Conservation (phyloP, 441 rosid genomes). For the Pelargonium myrrhifolium region DNA sequence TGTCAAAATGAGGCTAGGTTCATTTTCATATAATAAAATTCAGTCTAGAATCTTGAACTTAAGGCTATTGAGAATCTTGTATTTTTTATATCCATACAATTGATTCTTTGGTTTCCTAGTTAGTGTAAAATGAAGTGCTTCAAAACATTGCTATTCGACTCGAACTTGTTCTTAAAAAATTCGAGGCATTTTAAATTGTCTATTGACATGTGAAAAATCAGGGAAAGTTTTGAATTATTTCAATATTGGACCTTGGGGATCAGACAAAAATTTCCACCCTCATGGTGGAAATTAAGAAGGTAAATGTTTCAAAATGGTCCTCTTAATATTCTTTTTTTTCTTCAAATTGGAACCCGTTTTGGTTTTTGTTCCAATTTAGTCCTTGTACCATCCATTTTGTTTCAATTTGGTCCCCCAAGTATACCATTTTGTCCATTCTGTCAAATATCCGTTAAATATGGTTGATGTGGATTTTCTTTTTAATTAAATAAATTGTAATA, state of each 20-base stretch:
- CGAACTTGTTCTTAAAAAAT: not conserved
- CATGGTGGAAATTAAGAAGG: not conserved
- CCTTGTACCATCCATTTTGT: no score
- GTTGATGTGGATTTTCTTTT: no score
- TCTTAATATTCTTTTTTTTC: no score
- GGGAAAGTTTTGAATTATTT: not conserved
- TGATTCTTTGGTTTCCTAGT: not conserved
- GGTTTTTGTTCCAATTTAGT: no score
- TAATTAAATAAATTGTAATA: no score
- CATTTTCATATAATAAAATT: not conserved
- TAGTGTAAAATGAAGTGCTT: not conserved
- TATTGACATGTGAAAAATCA: not conserved
- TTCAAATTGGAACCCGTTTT: no score
- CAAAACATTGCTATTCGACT: not conserved
- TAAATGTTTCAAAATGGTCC: no score
- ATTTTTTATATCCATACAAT: not conserved
- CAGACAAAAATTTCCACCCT: not conserved
- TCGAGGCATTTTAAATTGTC: not conserved
- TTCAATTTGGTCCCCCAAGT: no score
- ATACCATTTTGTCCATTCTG: no score
- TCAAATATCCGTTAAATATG: no score
- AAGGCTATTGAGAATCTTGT: not conserved
- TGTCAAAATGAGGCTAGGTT: constrained; percentile 4
- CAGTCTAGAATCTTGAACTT: constrained; percentile 1
- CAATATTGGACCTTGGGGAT: not conserved